Evolutionary conservation across 225 moss, liverwort and hornwort species (phyloP).

Genomic region (Sphagnum contortum): DNA sequence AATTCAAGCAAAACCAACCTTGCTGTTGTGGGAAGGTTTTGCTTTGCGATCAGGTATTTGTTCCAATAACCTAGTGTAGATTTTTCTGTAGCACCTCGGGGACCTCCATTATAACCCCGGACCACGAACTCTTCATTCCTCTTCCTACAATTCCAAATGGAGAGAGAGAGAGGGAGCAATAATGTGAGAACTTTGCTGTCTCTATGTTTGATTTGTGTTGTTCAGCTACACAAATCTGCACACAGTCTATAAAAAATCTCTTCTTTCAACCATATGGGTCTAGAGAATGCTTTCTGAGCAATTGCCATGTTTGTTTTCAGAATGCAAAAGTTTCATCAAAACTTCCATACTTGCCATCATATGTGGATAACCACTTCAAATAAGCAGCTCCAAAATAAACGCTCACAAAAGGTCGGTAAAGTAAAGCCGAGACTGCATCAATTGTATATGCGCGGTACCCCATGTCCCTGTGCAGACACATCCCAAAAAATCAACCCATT

Average conservation of each 20-base stretch:
- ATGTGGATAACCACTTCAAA: conserved; percentile 91
- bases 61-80: conserved; percentile 75
- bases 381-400: conserved; percentile 95
- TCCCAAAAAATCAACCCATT: background rate
- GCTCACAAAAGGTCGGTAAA: conserved; percentile 98
- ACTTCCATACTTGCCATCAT: conserved; percentile 74
- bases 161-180: too few species aligned
- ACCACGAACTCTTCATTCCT: conserved; percentile 93
- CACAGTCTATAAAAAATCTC: too few species aligned
- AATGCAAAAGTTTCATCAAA: too few species aligned
- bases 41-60: conserved; percentile 83
- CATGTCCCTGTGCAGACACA: conserved; percentile 51
- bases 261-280: too few species aligned
- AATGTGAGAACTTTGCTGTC: too few species aligned
- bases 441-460: conserved; percentile 76
- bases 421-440: conserved; percentile 60
- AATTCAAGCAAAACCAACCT: too few species aligned
- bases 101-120: conserved; percentile 94
- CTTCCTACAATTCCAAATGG: conserved; percentile 34
- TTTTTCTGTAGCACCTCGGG: conserved; percentile 54
- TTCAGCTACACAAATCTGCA: too few species aligned
- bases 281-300: too few species aligned
- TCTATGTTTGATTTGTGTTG: too few species aligned
- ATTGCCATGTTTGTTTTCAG: too few species aligned
- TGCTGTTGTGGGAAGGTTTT: conserved; percentile 37